Percentiles rank a stretch among this genome's conserved stretches.
These are phyloP conservation scores for Grosmannia huntii DNA, from an alignment of 2,329 filamentous ascomycete genomes.

Conservation along the genomic window DNA sequence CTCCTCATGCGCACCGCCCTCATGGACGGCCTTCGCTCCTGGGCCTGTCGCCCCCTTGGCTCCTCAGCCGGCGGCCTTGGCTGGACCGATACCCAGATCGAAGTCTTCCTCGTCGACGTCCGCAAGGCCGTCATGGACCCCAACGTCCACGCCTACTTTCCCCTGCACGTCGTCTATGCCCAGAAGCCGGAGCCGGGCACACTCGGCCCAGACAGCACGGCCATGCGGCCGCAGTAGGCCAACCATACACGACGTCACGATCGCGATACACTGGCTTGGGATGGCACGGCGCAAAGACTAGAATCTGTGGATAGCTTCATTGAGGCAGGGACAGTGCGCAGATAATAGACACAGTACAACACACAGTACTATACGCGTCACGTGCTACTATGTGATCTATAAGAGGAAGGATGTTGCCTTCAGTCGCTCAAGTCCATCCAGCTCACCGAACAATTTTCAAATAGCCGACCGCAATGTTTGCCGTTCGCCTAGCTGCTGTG, in stretches of 20 bases:
- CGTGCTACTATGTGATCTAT: too few species aligned
- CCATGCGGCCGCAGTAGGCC: background rate
- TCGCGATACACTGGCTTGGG: background rate
- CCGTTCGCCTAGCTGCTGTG: too few species aligned
- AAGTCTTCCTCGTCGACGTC: constrained; percentile 23
- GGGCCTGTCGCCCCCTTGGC: constrained; percentile 18
- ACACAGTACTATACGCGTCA: background rate
- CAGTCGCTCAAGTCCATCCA: too few species aligned
- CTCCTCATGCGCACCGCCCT: constrained; percentile 29
- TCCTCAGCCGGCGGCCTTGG: constrained; percentile 16
- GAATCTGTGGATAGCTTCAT: background rate
- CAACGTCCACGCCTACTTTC: constrained; percentile 19
- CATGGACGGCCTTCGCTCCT: constrained; percentile 21
- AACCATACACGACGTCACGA: background rate
- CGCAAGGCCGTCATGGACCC: constrained; percentile 19
- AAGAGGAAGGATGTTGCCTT: too few species aligned
- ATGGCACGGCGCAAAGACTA: too few species aligned
- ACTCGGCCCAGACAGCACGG: too few species aligned
- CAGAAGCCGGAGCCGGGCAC: constrained; percentile 16
- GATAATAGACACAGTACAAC: background rate
- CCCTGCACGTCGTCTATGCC: constrained; percentile 19
- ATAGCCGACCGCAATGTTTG: too few species aligned
- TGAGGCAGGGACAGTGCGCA: background rate
- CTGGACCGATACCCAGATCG: constrained; percentile 22
- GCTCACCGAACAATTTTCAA: too few species aligned